Evolutionary conservation across 352 stramenopile species (phyloP), one percentile per base, ranked within the genome.

Genomic region (Phytophthora aleatoria): DNA sequence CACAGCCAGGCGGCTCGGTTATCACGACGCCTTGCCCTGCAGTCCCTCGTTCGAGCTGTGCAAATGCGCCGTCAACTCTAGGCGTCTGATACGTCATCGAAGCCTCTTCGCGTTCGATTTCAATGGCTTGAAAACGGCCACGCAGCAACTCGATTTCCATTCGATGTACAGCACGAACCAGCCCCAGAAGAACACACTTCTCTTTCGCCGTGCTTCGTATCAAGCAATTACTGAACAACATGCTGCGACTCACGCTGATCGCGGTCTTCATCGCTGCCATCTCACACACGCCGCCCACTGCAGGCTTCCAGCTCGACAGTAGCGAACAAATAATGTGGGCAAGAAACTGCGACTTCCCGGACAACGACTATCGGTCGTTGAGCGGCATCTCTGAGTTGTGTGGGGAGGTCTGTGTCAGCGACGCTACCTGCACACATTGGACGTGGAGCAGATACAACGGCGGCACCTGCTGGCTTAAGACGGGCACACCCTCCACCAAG

Each of bases 391-490:
- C 69, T 5, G 49, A 57, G 5, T 33, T 67, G 3, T 83, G 74
- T 38, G 74, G 68, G 26, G 57, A 78, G 43, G 39, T 76, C 8
- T 84, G 76, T 49, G 67, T 48, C 0, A 50, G 51, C 43, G 69
- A 80, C 52, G 43, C 44, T 2, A 43, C 26, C n/a, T 85, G 73
- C 59, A 77, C 71, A 36, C 73, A 81, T 57, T 82, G 73, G 76
- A 67, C 60, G 8, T 81, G 76, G 73, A 77, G 47, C 36, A 73
- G 54, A 44, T 61, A 53, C 33, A 70, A 74, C 41, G 68, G 71
- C 27, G 70, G 70, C 31, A 73, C 56, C 15, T 79, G 76, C 59
- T 82, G 73, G 76, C 56, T 85, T 20, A 85, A 82, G 61, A 65
- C 12, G 27, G 71, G 67, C 12, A 42, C 52, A 0, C 54, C 53